A percentile compares a stretch with the other conserved stretches of the same genome.
Conservation (phyloP, 371 early-diverging fungal genomes). For the Apophysomyces ossiformis region DNA sequence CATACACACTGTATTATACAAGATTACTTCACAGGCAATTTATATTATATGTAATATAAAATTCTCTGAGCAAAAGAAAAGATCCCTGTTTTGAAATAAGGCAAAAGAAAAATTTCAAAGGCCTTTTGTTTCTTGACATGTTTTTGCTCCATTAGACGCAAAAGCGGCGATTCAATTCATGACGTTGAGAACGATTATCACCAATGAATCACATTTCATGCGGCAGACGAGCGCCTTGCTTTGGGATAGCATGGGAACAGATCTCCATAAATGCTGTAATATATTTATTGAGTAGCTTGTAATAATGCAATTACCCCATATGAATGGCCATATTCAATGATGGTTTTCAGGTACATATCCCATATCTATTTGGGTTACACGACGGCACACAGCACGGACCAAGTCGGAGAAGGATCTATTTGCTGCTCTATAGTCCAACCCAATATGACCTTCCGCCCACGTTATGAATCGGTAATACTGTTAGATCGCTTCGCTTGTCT, state of each 20-base stretch:
- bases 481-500: slow-evolving; percentile 28
- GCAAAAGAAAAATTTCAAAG: too few relatives aligned
- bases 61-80: too few relatives aligned
- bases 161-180: slow-evolving; percentile 3
- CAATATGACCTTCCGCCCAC: slow-evolving; percentile 60
- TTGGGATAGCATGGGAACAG: too few relatives aligned
- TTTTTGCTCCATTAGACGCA: not conserved
- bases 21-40: not conserved
- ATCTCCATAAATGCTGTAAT: too few relatives aligned
- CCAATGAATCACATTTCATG: too few relatives aligned
- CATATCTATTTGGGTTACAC: slow-evolving; percentile 1
- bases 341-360: slow-evolving; percentile 1
- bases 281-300: not conserved
- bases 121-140: too few relatives aligned
- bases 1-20: not conserved
- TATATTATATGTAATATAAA: not conserved
- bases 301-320: not conserved
- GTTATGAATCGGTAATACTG: slow-evolving; percentile 56
- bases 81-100: too few relatives aligned
- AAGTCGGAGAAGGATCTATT: not conserved
- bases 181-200: not conserved
- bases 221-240: too few relatives aligned
- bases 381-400: slow-evolving; percentile 1
- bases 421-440: slow-evolving; percentile 56
- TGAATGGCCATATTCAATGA: not conserved